phyloP scores from a whole-genome alignment of 129 eudicot species.

The Centella asiatica region DNA sequence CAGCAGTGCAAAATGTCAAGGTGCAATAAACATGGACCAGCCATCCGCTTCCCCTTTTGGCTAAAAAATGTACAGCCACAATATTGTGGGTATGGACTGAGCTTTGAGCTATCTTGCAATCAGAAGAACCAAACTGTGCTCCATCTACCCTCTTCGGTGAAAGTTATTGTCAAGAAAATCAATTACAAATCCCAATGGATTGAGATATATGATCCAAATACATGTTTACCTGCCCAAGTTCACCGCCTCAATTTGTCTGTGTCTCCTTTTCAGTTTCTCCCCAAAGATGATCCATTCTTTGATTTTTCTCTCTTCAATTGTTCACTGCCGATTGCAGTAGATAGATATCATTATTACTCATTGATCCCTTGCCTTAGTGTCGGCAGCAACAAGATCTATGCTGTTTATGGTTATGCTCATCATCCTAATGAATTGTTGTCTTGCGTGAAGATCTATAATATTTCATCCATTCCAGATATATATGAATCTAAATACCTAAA shows the following conservation, averaged over 20 bases:
- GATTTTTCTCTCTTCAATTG: not conserved
- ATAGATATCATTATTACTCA: not conserved
- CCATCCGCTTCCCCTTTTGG: conserved; percentile 8
- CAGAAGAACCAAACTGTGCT: not conserved
- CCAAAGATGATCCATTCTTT: not conserved
- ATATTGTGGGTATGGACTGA: not conserved
- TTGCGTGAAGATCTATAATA: not conserved
- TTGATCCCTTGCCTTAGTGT: conserved; percentile 6
- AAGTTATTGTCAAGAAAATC: conserved; percentile 21
- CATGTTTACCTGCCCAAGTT: not conserved
- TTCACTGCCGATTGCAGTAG: not conserved
- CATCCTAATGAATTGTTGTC: not conserved
- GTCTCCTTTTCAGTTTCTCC: not conserved
- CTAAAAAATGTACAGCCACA: not conserved
- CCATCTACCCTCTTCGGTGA: conserved; percentile 11
- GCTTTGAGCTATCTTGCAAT: not conserved
- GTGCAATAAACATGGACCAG: not conserved
- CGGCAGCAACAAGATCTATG: not conserved
- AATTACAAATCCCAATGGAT: not conserved
- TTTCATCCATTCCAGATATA: conserved; percentile 4
- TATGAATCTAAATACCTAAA: not conserved
- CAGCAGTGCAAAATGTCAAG: not conserved
- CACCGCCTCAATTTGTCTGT: not conserved
- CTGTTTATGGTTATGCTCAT: not conserved
- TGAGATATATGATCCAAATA: not conserved